Base-by-base conservation (phyloP, 371 early-diverging fungal genomes). In the Chytridium lagenaria region DNA sequence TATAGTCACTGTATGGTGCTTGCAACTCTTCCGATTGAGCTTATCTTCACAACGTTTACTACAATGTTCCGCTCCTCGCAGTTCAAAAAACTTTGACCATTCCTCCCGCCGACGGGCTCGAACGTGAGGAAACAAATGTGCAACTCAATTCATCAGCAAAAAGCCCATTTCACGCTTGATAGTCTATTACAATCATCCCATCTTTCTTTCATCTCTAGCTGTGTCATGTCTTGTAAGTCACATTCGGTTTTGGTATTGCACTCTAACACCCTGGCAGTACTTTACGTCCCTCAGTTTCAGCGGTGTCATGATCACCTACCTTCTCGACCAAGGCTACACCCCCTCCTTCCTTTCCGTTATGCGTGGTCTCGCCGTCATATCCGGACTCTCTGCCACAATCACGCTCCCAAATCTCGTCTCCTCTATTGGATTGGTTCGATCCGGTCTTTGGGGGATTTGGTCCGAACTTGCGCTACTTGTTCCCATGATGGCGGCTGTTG, bases 401-500 rank as follows among this genome's bases (percentile, higher is more conserved):
- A 55, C 78, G 7, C 72, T 82, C 68, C 80, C 82, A 0, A 26
- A 63, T 12, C 44, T 83, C 26, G 76, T 80, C 1, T 69, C 61
- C 3, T 68, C 72, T 10, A 38, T 85, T 15, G 86, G 88, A 0
- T 57, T 85, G 1, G 72, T 83, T 10, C 77, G 81, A 2, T 70
- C 78, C 22, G 86, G 88, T 0, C 70, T 85, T 15, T 81, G 83
- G 82, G 79, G 79, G 23, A 75, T 85, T 39, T 86, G 86, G 86
- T 66, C 72, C 0, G 80, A 86, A 68, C 75, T 72, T 22, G 0
- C 67, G 3, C 78, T 65, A 3, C 67, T 88, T 0, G 75, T 73
- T 1, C 80, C 78, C 69, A 67, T 79, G 71, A 73, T 66, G 0
- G 63, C 34, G 12, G 31, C 26, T 44, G 37, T 55, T 68, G 0